A percentile compares a stretch with the other conserved stretches of the same genome.
Conservation (phyloP, 768 basidiomycete genomes). For the Leccinum rimulosum region DNA sequence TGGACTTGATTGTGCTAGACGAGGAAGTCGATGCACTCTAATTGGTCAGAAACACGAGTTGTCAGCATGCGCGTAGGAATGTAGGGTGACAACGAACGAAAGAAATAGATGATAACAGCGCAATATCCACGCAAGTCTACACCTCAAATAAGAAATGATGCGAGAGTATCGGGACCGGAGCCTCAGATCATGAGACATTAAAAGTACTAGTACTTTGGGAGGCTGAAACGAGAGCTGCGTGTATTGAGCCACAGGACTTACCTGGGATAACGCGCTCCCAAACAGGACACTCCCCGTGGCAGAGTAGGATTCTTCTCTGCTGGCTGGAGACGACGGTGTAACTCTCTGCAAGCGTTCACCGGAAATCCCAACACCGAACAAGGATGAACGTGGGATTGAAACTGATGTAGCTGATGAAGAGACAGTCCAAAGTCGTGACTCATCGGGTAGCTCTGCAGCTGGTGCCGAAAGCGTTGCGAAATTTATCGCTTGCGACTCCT, state of each 20-base stretch:
- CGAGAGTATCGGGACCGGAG: background rate
- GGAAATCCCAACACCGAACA: constrained; percentile 16
- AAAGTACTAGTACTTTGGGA: background rate
- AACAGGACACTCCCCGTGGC: constrained; percentile 47
- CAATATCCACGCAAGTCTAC: constrained; percentile 11
- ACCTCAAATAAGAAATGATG: background rate
- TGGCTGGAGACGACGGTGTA: background rate
- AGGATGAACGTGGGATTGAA: constrained; percentile 26
- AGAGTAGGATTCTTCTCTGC: constrained; percentile 8
- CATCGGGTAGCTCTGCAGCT: background rate
- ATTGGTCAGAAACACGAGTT: constrained; percentile 10
- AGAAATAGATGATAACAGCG: constrained; percentile 8
- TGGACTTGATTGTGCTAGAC: constrained; percentile 9
- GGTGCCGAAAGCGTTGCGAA: constrained; percentile 12
- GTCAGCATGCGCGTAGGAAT: constrained; percentile 6
- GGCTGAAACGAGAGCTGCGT: constrained; percentile 9
- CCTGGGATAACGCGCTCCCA: constrained; percentile 26
- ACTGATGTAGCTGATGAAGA: constrained; percentile 1
- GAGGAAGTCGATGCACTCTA: constrained; percentile 5
- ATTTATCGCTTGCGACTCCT: constrained; percentile 6
- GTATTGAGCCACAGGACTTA: constrained; percentile 12
- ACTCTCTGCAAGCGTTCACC: constrained; percentile 1
- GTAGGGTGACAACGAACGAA: constrained; percentile 1
- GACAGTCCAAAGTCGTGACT: constrained; percentile 23
- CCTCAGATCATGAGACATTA: background rate